Base-by-base conservation (phyloP, 805 yeast species). In the Pichia sporocuriosa region DNA sequence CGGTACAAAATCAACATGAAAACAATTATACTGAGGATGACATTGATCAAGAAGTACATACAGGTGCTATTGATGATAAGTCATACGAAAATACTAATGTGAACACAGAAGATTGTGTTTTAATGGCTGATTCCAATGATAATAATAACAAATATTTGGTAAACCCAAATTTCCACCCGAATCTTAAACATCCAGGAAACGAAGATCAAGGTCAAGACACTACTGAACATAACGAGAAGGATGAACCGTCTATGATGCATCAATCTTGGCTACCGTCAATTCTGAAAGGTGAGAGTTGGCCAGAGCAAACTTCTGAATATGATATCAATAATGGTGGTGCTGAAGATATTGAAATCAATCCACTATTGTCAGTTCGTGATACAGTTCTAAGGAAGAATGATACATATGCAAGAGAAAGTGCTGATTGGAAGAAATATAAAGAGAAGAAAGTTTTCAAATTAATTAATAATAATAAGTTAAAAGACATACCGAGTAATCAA, bases 361-460 rank as follows among this genome's bases (percentile, higher is more conserved):
- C 61, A 15, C 51, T 52, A 30, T 22, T 54, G 25, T 48, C 53
- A 32, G 35, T 52, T 12, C 47, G 52, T 4, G 46, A 54, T 23
- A 59, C 64, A 11, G 53, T 59, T 45, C 44, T 54, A 10, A 47
- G 46, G 26, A 52, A 49, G 23, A 20, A 43, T 19, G 32, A 50
- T 20, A 32, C 46, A 6, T 32, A 44, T 10, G 55, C 48, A 0
- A 47, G 52, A 23, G 51, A 50, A 22, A 51, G 47, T 22, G 65
- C 65, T 3, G 58, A 55, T 25, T 61, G 63, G 60, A 51, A 55
- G 20, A 57, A 55, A 39, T 59, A 59, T 38, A 43, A 46, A 23
- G 46, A 44, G 11, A 31, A 49, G 28, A 55, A 57, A 32, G 46
- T 44, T 17, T 44, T 43, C n/a, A 55, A 50, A 3, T 28, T 56